Percentiles rank a stretch among this genome's conserved stretches.
phyloP scores from a whole-genome alignment of 345 rosid genomes.

The Brassica carinata region DNA sequence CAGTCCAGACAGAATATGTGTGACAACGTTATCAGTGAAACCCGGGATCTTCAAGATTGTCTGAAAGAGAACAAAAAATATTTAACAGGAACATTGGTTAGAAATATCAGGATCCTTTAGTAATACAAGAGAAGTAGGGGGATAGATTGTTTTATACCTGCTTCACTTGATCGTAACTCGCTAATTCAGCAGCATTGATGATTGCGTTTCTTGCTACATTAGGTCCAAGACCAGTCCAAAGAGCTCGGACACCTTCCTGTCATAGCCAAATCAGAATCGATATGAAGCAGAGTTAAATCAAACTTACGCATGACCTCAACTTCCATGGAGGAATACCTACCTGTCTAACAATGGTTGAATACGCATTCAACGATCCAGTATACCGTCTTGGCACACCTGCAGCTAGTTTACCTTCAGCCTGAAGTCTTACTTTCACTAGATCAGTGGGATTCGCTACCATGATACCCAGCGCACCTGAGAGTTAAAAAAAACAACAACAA shows the following conservation, averaged over 20 bases:
- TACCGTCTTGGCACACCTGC: slow-evolving; percentile 96
- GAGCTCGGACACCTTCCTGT: slow-evolving; percentile 90
- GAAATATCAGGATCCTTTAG: not conserved
- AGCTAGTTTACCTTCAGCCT: slow-evolving; percentile 95
- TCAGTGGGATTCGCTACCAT: slow-evolving; percentile 94
- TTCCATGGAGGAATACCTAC: slow-evolving; percentile 44
- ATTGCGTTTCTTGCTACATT: slow-evolving; percentile 92
- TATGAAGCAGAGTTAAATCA: slow-evolving; percentile 1
- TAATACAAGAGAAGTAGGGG: slow-evolving; percentile 10
- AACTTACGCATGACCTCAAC: slow-evolving; percentile 3
- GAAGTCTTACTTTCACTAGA: slow-evolving; percentile 98
- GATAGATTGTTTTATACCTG: slow-evolving; percentile 46
- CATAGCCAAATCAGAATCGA: slow-evolving; percentile 18
- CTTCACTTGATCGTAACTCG: slow-evolving; percentile 98
- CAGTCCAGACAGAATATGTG: slow-evolving; percentile 89
- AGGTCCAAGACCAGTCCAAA: slow-evolving; percentile 98
- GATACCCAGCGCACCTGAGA: slow-evolving; percentile 85
- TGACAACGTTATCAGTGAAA: slow-evolving; percentile 85
- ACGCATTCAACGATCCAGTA: slow-evolving; percentile 90
- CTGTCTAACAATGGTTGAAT: slow-evolving; percentile 90
- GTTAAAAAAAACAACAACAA: not conserved
- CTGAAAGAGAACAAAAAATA: slow-evolving; percentile 47
- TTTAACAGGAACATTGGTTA: not conserved
- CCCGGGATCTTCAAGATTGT: slow-evolving; percentile 92
- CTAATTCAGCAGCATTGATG: slow-evolving; percentile 97